Percentiles rank a stretch among this genome's conserved stretches.
phyloP scores from a whole-genome alignment of 116 monocot genomes.

The Cymodocea nodosa region DNA sequence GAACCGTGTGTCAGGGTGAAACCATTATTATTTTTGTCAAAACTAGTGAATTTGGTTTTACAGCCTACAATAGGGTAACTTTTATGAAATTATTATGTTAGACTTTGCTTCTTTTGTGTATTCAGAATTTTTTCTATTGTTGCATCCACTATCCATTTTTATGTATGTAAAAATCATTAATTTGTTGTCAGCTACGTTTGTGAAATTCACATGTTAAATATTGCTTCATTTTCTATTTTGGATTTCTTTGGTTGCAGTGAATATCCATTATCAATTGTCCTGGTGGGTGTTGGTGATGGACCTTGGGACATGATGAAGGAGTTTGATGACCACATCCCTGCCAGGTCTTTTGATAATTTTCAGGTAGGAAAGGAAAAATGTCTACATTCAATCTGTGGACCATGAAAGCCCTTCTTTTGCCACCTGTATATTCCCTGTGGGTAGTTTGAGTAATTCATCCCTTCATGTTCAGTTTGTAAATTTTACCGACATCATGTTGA shows the following conservation, averaged over 20 bases:
- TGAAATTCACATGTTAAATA: neutral
- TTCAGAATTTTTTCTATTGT: no score
- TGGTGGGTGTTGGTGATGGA: conserved; percentile 55
- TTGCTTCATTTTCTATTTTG: neutral
- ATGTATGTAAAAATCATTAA: no score
- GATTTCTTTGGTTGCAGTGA: conserved; percentile 21
- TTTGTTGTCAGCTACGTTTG: no score
- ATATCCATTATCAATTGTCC: conserved; percentile 52
- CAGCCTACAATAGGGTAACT: no score
- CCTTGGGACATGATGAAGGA: conserved; percentile 74
- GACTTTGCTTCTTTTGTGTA: no score
- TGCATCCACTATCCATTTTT: no score
- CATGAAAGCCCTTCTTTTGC: neutral
- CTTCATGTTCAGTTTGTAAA: conserved; percentile 67
- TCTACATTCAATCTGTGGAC: neutral
- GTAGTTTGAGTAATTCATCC: neutral
- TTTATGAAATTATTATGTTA: no score
- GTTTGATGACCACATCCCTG: conserved; percentile 59
- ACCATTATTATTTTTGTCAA: no score
- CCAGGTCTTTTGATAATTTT: conserved; percentile 60
- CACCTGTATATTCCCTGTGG: neutral
- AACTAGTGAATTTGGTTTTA: no score
- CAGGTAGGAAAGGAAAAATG: conserved; percentile 19
- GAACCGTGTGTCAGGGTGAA: neutral
- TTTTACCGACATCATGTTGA: conserved; percentile 84